Base-by-base conservation (phyloP, 257 asterid genomes). In the Linderniella brevidens region DNA sequence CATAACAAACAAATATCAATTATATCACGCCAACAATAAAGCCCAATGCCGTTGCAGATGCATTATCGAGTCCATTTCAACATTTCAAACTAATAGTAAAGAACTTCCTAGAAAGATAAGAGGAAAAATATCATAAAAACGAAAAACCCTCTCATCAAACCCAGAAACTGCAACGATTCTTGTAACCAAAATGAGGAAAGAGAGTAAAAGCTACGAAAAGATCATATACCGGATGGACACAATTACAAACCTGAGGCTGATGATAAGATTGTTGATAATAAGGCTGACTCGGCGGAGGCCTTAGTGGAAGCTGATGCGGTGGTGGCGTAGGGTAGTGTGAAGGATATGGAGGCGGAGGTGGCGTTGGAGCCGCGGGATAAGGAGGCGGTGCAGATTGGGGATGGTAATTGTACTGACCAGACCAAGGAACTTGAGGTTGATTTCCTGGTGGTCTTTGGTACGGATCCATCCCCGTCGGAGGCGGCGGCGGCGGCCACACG, bases 401-500 rank as follows among this genome's bases (percentile, higher is more conserved):
- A 35, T 78, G 94, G 75, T 67, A 86, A 41, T 82, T 94, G 61
- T 74, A 86, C 66, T 79, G 67, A 9, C 72, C 3, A 11, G 86
- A 18, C 66, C 85, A 50, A 67, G 77, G 74, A 36, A 69, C 55
- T 69, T 70, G 55, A 48, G 75, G 72, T 51, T 71, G 57, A 72
- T 68, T 46, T 7, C 64, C 75, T 7, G 71, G 86, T 10, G 75
- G 82, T 29, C 71, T 46, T 53, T 69, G 75, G 64, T 59, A 71
- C 45, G 88, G 83, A 66, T 78, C 88, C 66, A 65, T 64, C 56
- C 73, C 48, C 54, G 80, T 38, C 40, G 73, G 78, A 35, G 66
- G 75, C 13, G 73, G 75, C 0, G 73, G 76, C 25, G 74, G 81
- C 5, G 73, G 80, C 40, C 86, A 58, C 71, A 62, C 67, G 77